Base-by-base conservation (phyloP, 2,329 filamentous ascomycete genomes). In the Fusarium kyushuense region DNA sequence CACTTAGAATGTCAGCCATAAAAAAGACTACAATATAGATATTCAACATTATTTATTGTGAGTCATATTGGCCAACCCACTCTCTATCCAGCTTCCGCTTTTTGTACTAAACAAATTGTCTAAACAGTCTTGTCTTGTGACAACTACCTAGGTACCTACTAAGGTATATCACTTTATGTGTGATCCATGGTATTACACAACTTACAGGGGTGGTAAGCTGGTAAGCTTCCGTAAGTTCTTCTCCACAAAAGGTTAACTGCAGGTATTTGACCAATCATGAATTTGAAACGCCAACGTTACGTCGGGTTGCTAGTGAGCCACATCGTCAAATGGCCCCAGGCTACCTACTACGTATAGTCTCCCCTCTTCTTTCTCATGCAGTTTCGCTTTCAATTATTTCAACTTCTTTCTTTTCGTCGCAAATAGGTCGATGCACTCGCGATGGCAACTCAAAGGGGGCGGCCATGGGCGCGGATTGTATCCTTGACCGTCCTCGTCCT, bases 401-500 rank as follows among this genome's bases (percentile, higher is more conserved):
- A 43, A 43, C 38, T 45, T 53, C 48, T 33, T 36, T 55, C 19
- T 43, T 43, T 43, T 62, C 21, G 47, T 58, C 41, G 11, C 36
- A 47, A 58, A 61, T 33, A 62, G 49, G 63, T 77, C 65, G 60
- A 79, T 79, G 78, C 74, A 65, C 55, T 47, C 63, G 61, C 64
- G 58, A 81, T 79, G 78, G 63, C 74, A 49, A 66, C 70, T 58
- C 70, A 65, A 48, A 71, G 74, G 76, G 76, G 76, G 72, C 76
- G 75, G 75, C 72, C 72, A 69, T 74, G 76, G 74, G 66, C 69
- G 30, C 65, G 70, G 66, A 67, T 76, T 61, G 67, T 79, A 64
- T 67, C 73, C 68, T 63, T 81, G 52, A 72, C 77, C 62, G 65
- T 84, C 56, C 65, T 78, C 53, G 59, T 80, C 48, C 62, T 82